Evolutionary conservation across 768 basidiomycete genomes (phyloP), one percentile per base, ranked within the genome.

Genomic region (Crassisporium funariophilum): DNA sequence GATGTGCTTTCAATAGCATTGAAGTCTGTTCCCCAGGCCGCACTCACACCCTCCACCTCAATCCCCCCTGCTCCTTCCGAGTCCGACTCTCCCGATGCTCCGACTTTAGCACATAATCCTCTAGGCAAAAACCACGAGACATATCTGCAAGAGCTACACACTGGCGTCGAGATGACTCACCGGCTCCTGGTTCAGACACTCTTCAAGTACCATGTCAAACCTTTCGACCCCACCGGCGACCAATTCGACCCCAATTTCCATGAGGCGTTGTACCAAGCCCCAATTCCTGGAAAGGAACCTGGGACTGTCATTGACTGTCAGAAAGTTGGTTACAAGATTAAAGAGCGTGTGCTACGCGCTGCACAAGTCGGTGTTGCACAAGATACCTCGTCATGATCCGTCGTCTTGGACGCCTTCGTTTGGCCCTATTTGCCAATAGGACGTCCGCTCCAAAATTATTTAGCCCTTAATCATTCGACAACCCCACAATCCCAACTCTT

Each of bases 331-430:
- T 98, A 91, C 73, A 91, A 77, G 71, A 93, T 99, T 72, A 97
- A 95, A 72, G 91, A 92, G 55, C 82, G 97, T 51, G 82, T 95
- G 46, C 69, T 99, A 64, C 81, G 97, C 46, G 92, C 97, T 3
- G 94, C 97, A 16, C 93, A 98, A 73, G 97, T 98, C 47, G 97
- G 95, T 46, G 95, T 98, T 20, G 94, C 85, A 13, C 88, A 92
- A 69, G 86, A 88, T 49, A 64, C 66, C 44, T 71, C 73, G 69
- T 69, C 63, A 60, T 57, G 35, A 46, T 17, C 35, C 27, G 17
- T 17, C 15, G n/a, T 31, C 29, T 31, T 31, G 25, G 22, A 31
- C 29, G 11, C 25, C 15, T 38, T 31, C 29, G 49, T 24, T 44
- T 41, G 19, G 39, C 36, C 34, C 40, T 37, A 15, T 21, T 39